phyloP scores from a whole-genome alignment of 2,329 filamentous ascomycete genomes.

The Paecilomyces niveus region DNA sequence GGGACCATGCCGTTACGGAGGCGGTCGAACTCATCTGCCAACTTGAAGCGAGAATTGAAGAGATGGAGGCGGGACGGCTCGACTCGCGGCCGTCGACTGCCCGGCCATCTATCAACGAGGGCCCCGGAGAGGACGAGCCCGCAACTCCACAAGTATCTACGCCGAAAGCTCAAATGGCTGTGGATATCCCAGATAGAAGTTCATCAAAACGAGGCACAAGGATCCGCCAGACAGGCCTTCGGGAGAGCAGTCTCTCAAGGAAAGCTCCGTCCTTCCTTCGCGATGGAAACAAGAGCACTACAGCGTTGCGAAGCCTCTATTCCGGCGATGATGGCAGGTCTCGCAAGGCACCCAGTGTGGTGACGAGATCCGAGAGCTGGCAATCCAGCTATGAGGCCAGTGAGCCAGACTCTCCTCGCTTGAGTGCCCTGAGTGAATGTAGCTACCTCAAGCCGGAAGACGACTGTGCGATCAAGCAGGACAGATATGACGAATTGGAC shows the following conservation, averaged over 20 bases:
- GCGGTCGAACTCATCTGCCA: conserved; percentile 38
- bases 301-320: conserved; percentile 34
- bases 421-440: conserved; percentile 39
- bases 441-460: conserved; percentile 33
- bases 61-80: conserved; percentile 17
- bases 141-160: conserved; percentile 15
- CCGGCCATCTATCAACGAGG: conserved; percentile 18
- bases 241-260: conserved; percentile 13
- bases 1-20: conserved; percentile 35
- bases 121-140: conserved; percentile 4
- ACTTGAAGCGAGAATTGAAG: conserved; percentile 33
- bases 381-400: conserved; percentile 26
- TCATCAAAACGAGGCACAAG: conserved; percentile 27
- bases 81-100: conserved; percentile 18
- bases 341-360: conserved; percentile 16
- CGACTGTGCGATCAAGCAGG: conserved; percentile 3
- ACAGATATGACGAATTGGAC: conserved; percentile 7
- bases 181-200: conserved; percentile 33
- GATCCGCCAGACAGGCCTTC: conserved; percentile 3
- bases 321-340: conserved; percentile 20
- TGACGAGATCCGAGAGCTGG: conserved; percentile 29
- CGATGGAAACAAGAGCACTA: conserved; percentile 28
- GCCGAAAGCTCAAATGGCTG: conserved; percentile 16
- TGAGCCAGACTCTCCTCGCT: conserved; percentile 32
- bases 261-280: conserved; percentile 35